Evolutionary conservation across 2,329 filamentous ascomycete species (phyloP).

Genomic region (Geosmithia morbida): DNA sequence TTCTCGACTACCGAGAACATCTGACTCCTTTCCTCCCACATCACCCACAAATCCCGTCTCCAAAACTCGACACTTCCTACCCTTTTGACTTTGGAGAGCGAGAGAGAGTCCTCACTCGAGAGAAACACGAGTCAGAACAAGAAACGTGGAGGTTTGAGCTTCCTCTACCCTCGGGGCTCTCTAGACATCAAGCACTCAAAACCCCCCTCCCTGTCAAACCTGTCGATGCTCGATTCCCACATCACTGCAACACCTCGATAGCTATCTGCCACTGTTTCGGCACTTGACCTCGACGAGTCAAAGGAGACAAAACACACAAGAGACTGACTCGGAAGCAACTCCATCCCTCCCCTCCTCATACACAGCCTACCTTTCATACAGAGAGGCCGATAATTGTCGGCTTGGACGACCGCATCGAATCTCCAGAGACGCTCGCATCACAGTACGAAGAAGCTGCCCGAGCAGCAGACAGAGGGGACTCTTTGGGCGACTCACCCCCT

Average conservation of each 20-base stretch:
- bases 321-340: background rate
- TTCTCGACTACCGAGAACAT: background rate
- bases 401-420: conserved; percentile 40
- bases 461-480: conserved; percentile 36
- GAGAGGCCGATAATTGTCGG: conserved; percentile 40
- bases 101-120: background rate
- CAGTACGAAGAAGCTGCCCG: conserved; percentile 41
- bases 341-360: no score
- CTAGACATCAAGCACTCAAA: no score
- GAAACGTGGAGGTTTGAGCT: background rate
- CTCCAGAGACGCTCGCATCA: conserved; percentile 40
- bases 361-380: conserved; percentile 36
- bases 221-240: no score
- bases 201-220: no score
- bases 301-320: background rate
- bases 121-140: background rate
- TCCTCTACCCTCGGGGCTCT: no score
- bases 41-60: no score
- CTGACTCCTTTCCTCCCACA: background rate
- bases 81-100: background rate
- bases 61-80: background rate
- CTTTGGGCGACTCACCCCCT: conserved; percentile 40
- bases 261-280: background rate
- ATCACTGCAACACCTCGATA: conserved; percentile 1
- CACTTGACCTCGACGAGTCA: background rate